Base-by-base conservation (phyloP, 306 rosid species). In the Dryas octopetala region DNA sequence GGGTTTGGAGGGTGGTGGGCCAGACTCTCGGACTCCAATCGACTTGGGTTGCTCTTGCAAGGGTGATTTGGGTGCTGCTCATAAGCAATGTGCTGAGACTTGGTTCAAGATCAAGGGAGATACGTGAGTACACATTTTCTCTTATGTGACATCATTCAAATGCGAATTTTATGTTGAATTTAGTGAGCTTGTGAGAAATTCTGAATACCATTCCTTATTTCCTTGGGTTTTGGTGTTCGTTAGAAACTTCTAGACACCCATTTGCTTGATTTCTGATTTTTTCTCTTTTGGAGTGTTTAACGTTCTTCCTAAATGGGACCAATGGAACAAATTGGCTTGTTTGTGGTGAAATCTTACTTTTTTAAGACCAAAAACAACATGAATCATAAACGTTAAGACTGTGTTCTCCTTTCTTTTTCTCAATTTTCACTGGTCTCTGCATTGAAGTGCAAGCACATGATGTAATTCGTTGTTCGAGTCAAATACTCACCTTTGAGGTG, bases 31-130 rank as follows among this genome's bases (percentile, higher is more conserved):
- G 16, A 13, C 61, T 75, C 73, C 82, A 12, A 85, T 85, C 57
- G 75, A 79, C 32, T 57, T 85, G 58, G 86, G 88, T 13, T 85
- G 88, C 11, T 73, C 80, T 64, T 85, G 88, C 67, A 77, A 80
- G 28, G 86, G 86, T 54, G 86, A 82, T 79, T 23, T 82, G 82
- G 86, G 80, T 57, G 51, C 88, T 47, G 82, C 88, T 57, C 84
- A 85, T 65, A 76, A 73, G 84, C 88, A 85, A 3, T 82, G 88
- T 26, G 88, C 86, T 46, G 82, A 82, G 67, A 82, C 84, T 73
- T 82, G 86, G 88, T 85, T 82, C 86, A 79, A 82, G 78, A 85
- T 85, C 80, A 85, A 72, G 78, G 88, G 86, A 40, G 85, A 85
- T 32, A 76, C 80, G 86, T 85, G 62, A 85, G 88, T 85, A 45